phyloP scores from a whole-genome alignment of 2,329 filamentous ascomycete genomes.

The Cladosporium oxysporum region DNA sequence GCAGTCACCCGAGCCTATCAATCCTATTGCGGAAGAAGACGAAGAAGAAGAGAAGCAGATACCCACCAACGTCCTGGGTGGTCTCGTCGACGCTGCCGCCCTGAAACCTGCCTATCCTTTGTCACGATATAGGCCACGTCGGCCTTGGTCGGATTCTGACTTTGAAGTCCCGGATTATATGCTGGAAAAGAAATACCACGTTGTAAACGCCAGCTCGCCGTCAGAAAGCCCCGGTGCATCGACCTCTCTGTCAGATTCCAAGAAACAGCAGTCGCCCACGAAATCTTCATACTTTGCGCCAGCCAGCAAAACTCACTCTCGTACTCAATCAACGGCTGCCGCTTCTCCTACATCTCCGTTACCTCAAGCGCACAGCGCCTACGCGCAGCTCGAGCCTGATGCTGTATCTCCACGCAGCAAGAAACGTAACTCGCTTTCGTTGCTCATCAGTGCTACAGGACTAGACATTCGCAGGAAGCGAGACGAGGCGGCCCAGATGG shows the following conservation, averaged over 20 bases:
- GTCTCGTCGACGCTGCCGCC: conserved; percentile 4
- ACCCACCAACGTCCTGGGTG: conserved; percentile 7
- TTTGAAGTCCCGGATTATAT: neutral
- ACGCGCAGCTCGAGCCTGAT: neutral
- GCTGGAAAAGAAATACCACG: neutral
- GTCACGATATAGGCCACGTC: neutral
- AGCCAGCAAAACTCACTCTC: neutral
- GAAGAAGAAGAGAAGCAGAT: neutral
- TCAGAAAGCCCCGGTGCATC: neutral
- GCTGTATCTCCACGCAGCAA: neutral
- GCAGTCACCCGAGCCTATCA: conserved; percentile 4
- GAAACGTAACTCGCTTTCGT: conserved; percentile 9
- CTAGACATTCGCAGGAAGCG: neutral
- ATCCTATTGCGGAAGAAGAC: neutral
- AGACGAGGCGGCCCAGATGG: conserved; percentile 18
- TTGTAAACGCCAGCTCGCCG: neutral
- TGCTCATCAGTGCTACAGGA: neutral
- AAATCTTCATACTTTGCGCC: neutral
- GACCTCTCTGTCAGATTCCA: neutral
- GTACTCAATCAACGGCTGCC: neutral
- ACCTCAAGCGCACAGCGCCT: neutral
- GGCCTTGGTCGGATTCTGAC: neutral
- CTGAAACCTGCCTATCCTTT: neutral
- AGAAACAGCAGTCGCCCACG: neutral
- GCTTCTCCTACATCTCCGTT: neutral